These are phyloP conservation scores for Metschnikowia gelsemii DNA, from an alignment of 805 yeast species.

Conservation along the genomic window DNA sequence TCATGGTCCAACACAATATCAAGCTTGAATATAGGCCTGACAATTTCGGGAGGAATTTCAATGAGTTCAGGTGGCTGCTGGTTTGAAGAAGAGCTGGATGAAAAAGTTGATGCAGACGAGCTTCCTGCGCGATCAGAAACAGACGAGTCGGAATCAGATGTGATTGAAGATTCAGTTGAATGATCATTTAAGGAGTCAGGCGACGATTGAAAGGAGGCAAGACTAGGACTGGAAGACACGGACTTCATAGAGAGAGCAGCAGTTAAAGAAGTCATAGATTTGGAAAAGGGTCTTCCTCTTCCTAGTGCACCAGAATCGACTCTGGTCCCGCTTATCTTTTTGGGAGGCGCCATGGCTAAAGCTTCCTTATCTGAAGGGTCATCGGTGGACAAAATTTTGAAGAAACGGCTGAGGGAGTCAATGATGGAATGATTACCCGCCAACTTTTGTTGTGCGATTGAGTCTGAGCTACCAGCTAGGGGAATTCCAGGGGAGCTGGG, in stretches of 20 bases:
- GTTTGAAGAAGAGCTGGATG: conserved; percentile 7
- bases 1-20: conserved; percentile 46
- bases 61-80: conserved; percentile 46
- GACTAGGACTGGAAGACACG: conserved; percentile 39
- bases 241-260: conserved; percentile 32
- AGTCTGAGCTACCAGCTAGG: neutral
- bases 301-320: conserved; percentile 1
- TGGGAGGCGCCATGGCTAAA: conserved; percentile 14
- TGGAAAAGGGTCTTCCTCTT: conserved; percentile 28
- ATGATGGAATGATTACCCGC: conserved; percentile 38
- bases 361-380: conserved; percentile 18
- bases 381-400: conserved; percentile 37
- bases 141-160: conserved; percentile 32
- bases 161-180: conserved; percentile 30
- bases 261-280: conserved; percentile 36
- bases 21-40: conserved; percentile 47
- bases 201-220: conserved; percentile 37
- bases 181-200: conserved; percentile 38
- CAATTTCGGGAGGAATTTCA: conserved; percentile 44
- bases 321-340: conserved; percentile 7
- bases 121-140: conserved; percentile 20
- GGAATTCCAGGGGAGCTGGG: conserved; percentile 18
- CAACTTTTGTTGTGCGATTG: conserved; percentile 22
- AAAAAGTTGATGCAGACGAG: conserved; percentile 14
- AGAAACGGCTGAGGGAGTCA: conserved; percentile 31